Base-by-base conservation (phyloP, 1,284 basidiomycete species). In the Moniliella sp. region DNA sequence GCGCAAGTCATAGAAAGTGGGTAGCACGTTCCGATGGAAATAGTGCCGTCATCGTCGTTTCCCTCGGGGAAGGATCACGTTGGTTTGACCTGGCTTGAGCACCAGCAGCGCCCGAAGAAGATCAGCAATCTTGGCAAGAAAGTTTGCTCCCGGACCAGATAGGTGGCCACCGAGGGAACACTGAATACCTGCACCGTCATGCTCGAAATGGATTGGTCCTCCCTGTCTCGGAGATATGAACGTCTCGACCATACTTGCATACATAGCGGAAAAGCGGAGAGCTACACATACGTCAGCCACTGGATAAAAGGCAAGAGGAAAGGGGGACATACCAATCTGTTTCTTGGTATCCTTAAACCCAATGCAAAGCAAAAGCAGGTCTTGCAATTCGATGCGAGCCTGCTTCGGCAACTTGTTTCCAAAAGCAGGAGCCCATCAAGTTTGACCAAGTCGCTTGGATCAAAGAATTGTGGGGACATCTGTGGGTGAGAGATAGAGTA, bases 311-410 rank as follows among this genome's bases (percentile, higher is more conserved):
- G 14, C 17, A 34, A 10, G n/a, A n/a, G n/a, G n/a, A n/a, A n/a
- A n/a, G n/a, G 11, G 30, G 27, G 5, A 65, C 68, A 42, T 46
- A 76, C 80, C 76, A 38, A 86, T 65, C 17, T 73, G 72, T 13
- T 78, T 64, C 54, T 79, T 82, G 52, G 82, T 75, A 25, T 73
- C 70, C 33, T 73, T 74, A 7, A 81, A 61, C 3, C 71, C 75
- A 14, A 84, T 67, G 7, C 83, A 61, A 4, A 76, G 73, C 2
- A 79, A 77, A 40, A 81, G 79, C 11, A 83, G 68, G 57, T 79
- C 76, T 62, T 82, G 80, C 36, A 83, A 61, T 44, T 72, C 74
- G 34, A 80, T 63, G 3, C 82, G 67, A 8, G 48, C 50, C 28
- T 41, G 44, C 35, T 59, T 59, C 56, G 54, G 57, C 36, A 59